phyloP scores from a whole-genome alignment of 2,329 filamentous ascomycete genomes.

The Bipolaris bicolor region DNA sequence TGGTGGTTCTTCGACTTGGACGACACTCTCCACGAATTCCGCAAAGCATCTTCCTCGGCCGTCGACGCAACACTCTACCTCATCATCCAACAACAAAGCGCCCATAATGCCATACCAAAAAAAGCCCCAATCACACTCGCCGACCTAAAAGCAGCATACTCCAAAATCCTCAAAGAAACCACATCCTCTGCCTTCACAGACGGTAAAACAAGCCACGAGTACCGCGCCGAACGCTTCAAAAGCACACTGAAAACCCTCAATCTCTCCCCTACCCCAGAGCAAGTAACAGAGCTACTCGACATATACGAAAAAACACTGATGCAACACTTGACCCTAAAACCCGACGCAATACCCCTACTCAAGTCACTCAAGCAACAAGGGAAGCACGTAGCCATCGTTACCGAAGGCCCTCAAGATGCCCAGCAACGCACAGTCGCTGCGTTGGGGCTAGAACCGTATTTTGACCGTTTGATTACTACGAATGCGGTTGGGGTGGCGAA shows the following conservation, averaged over 20 bases:
- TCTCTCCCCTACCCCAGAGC: background rate
- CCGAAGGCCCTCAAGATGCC: constrained; percentile 57
- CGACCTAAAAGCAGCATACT: constrained; percentile 38
- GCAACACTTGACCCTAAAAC: background rate
- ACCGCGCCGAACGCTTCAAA: constrained; percentile 51
- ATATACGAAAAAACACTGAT: background rate
- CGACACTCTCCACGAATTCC: constrained; percentile 58
- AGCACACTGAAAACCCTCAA: background rate
- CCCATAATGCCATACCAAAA: background rate
- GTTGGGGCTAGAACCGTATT: constrained; percentile 37
- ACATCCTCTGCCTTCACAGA: constrained; percentile 54
- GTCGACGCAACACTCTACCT: constrained; percentile 40
- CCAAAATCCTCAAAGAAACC: constrained; percentile 40
- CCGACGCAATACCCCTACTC: background rate
- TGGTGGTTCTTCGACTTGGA: constrained; percentile 59
- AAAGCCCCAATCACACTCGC: background rate
- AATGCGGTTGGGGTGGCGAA: constrained; percentile 44
- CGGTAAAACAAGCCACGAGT: constrained; percentile 54
- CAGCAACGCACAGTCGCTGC: constrained; percentile 53
- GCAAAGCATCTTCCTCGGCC: constrained; percentile 49
- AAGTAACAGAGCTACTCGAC: background rate
- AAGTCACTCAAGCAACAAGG: constrained; percentile 13
- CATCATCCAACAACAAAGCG: constrained; percentile 28
- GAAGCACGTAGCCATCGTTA: constrained; percentile 54
- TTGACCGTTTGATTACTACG: constrained; percentile 45